Conservation (phyloP, 805 yeast genomes). For the Torulaspora gathmanii region DNA sequence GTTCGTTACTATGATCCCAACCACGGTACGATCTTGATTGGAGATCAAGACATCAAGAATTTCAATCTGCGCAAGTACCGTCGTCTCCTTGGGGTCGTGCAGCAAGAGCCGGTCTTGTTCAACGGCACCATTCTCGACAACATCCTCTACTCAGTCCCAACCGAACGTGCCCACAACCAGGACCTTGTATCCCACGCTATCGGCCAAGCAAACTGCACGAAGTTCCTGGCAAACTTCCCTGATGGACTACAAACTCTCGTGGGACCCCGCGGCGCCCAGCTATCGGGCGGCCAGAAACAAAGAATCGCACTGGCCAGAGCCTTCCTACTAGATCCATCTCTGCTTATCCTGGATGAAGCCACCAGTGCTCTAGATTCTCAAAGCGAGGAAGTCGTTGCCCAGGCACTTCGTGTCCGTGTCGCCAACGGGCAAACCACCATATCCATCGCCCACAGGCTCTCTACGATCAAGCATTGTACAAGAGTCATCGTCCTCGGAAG, state of each 20-base stretch:
- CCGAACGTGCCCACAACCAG: constrained; percentile 48
- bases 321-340: constrained; percentile 66
- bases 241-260: constrained; percentile 75
- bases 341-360: constrained; percentile 88
- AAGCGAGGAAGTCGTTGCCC: constrained; percentile 79
- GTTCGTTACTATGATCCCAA: constrained; percentile 79
- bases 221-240: constrained; percentile 71
- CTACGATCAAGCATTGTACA: constrained; percentile 80
- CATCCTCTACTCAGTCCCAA: constrained; percentile 63
- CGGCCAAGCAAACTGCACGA: constrained; percentile 64
- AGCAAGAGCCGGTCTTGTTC: constrained; percentile 86
- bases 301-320: constrained; percentile 89
- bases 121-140: constrained; percentile 83
- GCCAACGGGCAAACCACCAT: constrained; percentile 64
- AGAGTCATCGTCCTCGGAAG: constrained; percentile 72
- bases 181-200: constrained; percentile 59
- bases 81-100: constrained; percentile 77
- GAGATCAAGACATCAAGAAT: constrained; percentile 56
- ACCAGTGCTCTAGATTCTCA: constrained; percentile 90
- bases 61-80: constrained; percentile 72
- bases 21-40: constrained; percentile 58
- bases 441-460: constrained; percentile 85
- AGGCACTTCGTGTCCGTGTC: constrained; percentile 56
- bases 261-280: constrained; percentile 82
- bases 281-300: constrained; percentile 95